phyloP scores from a whole-genome alignment of 352 stramenopile genomes.

The Phytophthora pluvialis region DNA sequence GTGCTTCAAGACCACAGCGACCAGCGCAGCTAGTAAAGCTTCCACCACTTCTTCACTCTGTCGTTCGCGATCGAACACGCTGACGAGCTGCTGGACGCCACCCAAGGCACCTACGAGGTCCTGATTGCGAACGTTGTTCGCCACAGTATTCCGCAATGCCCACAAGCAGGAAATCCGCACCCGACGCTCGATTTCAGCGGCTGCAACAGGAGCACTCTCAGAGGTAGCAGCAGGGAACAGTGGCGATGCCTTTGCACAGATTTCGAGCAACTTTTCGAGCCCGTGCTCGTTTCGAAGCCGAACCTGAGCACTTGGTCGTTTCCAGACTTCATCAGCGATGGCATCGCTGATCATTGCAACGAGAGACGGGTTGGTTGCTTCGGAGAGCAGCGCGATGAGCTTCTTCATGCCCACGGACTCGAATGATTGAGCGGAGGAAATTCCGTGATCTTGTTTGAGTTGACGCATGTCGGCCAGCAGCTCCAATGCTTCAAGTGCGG shows the following conservation, averaged over 20 bases:
- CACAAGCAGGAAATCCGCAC: conserved; percentile 69
- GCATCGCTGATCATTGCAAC: conserved; percentile 77
- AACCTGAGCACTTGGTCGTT: conserved; percentile 59
- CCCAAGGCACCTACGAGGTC: conserved; percentile 60
- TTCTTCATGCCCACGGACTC: conserved; percentile 65
- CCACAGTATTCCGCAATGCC: conserved; percentile 66
- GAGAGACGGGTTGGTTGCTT: conserved; percentile 58
- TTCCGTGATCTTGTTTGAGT: conserved; percentile 44
- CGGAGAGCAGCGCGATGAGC: conserved; percentile 66
- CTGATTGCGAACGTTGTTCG: conserved; percentile 67
- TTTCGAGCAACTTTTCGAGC: conserved; percentile 63
- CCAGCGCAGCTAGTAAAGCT: conserved; percentile 57
- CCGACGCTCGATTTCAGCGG: conserved; percentile 32
- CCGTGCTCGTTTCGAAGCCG: conserved; percentile 70
- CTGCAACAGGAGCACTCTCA: conserved; percentile 17
- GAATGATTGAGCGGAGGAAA: conserved; percentile 38
- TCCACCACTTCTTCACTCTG: conserved; percentile 66
- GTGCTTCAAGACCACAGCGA: conserved; percentile 63
- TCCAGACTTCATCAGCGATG: conserved; percentile 84
- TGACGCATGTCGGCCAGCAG: conserved; percentile 73
- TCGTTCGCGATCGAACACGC: conserved; percentile 49
- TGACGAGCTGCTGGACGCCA: conserved; percentile 56
- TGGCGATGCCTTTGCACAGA: conserved; percentile 50
- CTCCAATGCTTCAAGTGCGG: conserved; percentile 78
- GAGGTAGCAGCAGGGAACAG: conserved; percentile 41